Percentiles rank a stretch among this genome's conserved stretches.
Evolutionary conservation across 345 rosid genomes (phyloP).

Genomic region (Toxicodendron radicans): DNA sequence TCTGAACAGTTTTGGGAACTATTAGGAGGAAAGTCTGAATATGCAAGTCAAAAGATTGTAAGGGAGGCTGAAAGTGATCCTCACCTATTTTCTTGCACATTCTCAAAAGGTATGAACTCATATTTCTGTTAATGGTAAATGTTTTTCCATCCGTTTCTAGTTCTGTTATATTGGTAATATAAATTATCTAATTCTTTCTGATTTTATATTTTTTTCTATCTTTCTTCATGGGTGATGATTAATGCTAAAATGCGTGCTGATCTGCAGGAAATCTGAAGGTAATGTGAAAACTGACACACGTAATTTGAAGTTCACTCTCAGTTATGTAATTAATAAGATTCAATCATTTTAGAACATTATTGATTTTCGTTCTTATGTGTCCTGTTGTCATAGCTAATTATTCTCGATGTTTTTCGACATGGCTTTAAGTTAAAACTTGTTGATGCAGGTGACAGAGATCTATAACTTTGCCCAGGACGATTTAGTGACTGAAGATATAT

Average conservation of each 20-base stretch:
- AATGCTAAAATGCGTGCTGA: slow-evolving; percentile 26
- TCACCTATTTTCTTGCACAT: slow-evolving; percentile 87
- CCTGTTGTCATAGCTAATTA: neutral
- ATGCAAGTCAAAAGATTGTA: slow-evolving; percentile 68
- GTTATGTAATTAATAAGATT: neutral
- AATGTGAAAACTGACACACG: neutral
- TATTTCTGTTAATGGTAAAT: slow-evolving; percentile 15
- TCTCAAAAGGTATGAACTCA: slow-evolving; percentile 55
- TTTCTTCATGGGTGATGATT: slow-evolving; percentile 23
- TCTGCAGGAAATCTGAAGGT: slow-evolving; percentile 89
- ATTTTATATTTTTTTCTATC: slow-evolving; percentile 22
- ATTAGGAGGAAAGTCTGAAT: slow-evolving; percentile 85
- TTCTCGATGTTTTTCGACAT: neutral
- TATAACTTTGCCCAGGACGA: slow-evolving; percentile 92
- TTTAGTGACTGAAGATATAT: slow-evolving; percentile 98
- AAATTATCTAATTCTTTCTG: slow-evolving; percentile 19
- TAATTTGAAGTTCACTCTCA: slow-evolving; percentile 8
- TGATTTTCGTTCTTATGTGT: neutral
- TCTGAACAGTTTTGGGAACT: slow-evolving; percentile 91
- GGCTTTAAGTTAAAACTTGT: slow-evolving; percentile 18
- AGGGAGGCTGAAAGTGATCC: slow-evolving; percentile 85
- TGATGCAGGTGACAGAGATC: slow-evolving; percentile 79
- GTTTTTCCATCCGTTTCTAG: neutral
- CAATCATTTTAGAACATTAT: neutral
- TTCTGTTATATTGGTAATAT: slow-evolving; percentile 9